These are phyloP conservation scores for Fusarium luffae DNA, from an alignment of 2,329 filamentous ascomycete genomes.

Conservation along the genomic window DNA sequence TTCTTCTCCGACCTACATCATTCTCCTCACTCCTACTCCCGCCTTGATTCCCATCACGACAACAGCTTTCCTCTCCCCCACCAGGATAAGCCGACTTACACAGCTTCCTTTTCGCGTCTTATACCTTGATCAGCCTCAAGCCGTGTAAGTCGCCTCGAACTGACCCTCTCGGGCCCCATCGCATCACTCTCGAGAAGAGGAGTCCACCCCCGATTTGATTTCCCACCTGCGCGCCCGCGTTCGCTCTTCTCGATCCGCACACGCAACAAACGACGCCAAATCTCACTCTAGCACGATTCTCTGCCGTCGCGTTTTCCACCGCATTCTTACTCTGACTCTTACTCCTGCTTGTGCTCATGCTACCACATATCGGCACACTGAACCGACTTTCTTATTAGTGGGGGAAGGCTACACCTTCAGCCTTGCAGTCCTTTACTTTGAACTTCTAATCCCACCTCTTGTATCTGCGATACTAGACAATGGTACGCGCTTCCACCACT, in stretches of 20 bases:
- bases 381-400: conserved; percentile 43
- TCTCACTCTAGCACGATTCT: conserved; percentile 24
- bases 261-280: conserved; percentile 29
- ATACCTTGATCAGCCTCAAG: conserved; percentile 28
- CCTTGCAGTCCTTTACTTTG: conserved; percentile 41
- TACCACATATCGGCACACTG: conserved; percentile 23
- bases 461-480: conserved; percentile 35
- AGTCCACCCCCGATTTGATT: conserved; percentile 39
- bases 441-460: conserved; percentile 26
- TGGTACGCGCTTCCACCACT: conserved; percentile 33
- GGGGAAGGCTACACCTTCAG: conserved; percentile 44
- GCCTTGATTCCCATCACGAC: conserved; percentile 15
- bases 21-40: conserved; percentile 8
- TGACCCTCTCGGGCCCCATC: not conserved
- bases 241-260: conserved; percentile 33
- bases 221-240: conserved; percentile 40
- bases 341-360: conserved; percentile 38
- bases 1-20: conserved; percentile 32
- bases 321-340: conserved; percentile 32
- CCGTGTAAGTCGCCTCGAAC: conserved; percentile 49
- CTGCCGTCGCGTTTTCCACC: conserved; percentile 21
- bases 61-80: conserved; percentile 8
- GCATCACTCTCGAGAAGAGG: conserved; percentile 34
- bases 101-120: conserved; percentile 34
- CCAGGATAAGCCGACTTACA: not conserved